These are phyloP conservation scores for Pseudocercospora cruenta DNA, from an alignment of 2,329 filamentous ascomycete species.

Conservation along the genomic window DNA sequence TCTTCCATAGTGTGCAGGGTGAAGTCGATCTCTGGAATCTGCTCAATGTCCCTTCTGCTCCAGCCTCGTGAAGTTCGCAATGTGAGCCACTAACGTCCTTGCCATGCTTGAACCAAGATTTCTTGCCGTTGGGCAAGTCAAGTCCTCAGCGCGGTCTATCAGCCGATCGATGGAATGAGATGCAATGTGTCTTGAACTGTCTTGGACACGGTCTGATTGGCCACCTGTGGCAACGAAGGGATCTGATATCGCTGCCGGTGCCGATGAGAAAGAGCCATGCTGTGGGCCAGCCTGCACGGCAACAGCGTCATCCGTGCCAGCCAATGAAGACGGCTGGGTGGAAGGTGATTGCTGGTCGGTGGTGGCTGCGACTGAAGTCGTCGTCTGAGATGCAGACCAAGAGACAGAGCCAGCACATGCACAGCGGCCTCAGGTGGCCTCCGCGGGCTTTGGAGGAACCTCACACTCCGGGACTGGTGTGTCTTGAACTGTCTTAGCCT, in stretches of 20 bases:
- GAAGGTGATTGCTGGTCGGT: slow-evolving; percentile 37
- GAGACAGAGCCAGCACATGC: slow-evolving; percentile 27
- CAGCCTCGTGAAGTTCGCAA: slow-evolving; percentile 26
- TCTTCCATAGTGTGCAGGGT: not conserved
- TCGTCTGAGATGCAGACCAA: slow-evolving; percentile 38
- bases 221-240: slow-evolving; percentile 26
- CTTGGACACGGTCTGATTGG: slow-evolving; percentile 24
- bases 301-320: slow-evolving; percentile 33
- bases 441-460: too few relatives aligned
- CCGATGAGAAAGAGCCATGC: slow-evolving; percentile 16
- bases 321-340: slow-evolving; percentile 39
- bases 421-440: too few relatives aligned
- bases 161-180: slow-evolving; percentile 52
- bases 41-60: not conserved
- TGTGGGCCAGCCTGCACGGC: slow-evolving; percentile 19
- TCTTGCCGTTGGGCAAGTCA: slow-evolving; percentile 30
- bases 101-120: slow-evolving; percentile 37
- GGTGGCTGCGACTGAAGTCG: slow-evolving; percentile 37
- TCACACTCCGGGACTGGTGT: not conserved
- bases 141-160: slow-evolving; percentile 37
- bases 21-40: not conserved
- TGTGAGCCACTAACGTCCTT: slow-evolving; percentile 35
- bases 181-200: not conserved
- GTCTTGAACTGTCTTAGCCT: not conserved
- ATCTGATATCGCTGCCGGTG: slow-evolving; percentile 21